Evolutionary conservation across 371 early-diverging fungal genomes (phyloP).

Genomic region (Coemansia sp.): DNA sequence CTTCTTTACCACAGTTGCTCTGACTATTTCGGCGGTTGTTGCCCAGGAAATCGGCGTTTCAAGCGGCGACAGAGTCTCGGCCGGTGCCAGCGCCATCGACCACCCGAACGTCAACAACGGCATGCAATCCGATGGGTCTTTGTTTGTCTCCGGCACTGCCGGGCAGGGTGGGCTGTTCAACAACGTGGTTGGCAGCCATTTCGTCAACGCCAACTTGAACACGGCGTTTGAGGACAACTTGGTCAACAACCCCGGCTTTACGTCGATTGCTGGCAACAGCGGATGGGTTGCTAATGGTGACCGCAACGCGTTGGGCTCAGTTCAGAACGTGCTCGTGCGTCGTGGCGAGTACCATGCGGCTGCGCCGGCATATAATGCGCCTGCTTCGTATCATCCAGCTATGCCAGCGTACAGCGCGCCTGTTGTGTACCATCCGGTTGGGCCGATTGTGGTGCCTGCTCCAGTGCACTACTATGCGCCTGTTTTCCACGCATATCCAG

Average conservation of each 20-base stretch:
- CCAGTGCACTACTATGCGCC: slow-evolving; percentile 25
- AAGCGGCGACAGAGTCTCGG: slow-evolving; percentile 8
- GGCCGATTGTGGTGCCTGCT: slow-evolving; percentile 10
- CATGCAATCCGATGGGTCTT: slow-evolving; percentile 19
- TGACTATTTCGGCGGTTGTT: slow-evolving; percentile 8
- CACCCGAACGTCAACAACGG: slow-evolving; percentile 37
- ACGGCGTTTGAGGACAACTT: slow-evolving; percentile 16
- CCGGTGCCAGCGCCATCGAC: slow-evolving; percentile 29
- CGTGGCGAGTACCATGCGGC: slow-evolving; percentile 9
- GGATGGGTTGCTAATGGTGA: slow-evolving; percentile 40
- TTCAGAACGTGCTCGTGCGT: slow-evolving; percentile 17
- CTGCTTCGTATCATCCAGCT: slow-evolving; percentile 5
- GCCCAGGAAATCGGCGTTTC: slow-evolving; percentile 32
- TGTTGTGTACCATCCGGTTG: slow-evolving; percentile 7
- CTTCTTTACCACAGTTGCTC: slow-evolving; percentile 6
- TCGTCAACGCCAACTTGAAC: slow-evolving; percentile 25
- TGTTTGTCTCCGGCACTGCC: slow-evolving; percentile 9
- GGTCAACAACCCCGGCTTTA: slow-evolving; percentile 22
- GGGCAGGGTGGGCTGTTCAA: slow-evolving; percentile 9
- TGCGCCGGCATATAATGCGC: slow-evolving; percentile 4
- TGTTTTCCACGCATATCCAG: slow-evolving; percentile 2
- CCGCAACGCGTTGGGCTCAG: slow-evolving; percentile 16
- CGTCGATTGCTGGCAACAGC: slow-evolving; percentile 16
- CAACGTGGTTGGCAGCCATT: slow-evolving; percentile 17
- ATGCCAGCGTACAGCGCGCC: slow-evolving; percentile 8